phyloP scores from a whole-genome alignment of 108 stramenopile species.

The Nannochloropsis oceanica region DNA sequence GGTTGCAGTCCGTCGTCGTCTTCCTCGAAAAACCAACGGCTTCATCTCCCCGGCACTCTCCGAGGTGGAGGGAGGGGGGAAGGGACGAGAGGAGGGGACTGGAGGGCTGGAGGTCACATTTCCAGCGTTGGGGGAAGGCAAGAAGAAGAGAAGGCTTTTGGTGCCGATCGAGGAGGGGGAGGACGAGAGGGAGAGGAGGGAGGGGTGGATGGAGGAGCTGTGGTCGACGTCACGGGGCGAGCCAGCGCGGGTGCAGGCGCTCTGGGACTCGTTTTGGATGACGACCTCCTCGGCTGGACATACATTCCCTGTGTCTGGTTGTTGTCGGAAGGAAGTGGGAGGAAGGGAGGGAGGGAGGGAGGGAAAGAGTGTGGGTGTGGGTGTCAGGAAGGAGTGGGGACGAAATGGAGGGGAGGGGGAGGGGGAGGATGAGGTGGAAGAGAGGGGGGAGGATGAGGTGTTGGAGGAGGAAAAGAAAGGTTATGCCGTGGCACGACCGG shows the following conservation, averaged over 20 bases:
- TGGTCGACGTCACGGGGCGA: background rate
- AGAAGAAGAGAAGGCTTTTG: background rate
- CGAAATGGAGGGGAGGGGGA: background rate
- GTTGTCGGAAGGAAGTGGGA: background rate
- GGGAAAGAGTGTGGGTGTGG: background rate
- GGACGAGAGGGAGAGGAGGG: background rate
- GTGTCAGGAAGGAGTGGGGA: background rate
- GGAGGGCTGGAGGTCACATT: too few relatives aligned
- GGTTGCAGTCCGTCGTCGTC: background rate
- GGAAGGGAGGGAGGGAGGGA: background rate
- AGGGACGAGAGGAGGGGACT: background rate
- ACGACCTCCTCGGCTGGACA: too few relatives aligned
- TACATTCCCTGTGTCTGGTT: too few relatives aligned
- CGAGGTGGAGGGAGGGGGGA: background rate
- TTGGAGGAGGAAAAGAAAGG: too few relatives aligned
- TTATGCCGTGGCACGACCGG: too few relatives aligned
- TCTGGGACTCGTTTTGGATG: background rate
- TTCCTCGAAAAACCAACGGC: too few relatives aligned
- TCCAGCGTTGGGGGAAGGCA: background rate
- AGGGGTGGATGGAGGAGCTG: background rate
- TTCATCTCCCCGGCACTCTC: too few relatives aligned
- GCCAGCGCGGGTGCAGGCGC: background rate
- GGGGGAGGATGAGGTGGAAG: too few relatives aligned
- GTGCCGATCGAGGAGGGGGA: background rate
- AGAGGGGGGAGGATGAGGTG: too few relatives aligned